phyloP scores from a whole-genome alignment of 768 basidiomycete species.

The Hydnomerulius pinastri region DNA sequence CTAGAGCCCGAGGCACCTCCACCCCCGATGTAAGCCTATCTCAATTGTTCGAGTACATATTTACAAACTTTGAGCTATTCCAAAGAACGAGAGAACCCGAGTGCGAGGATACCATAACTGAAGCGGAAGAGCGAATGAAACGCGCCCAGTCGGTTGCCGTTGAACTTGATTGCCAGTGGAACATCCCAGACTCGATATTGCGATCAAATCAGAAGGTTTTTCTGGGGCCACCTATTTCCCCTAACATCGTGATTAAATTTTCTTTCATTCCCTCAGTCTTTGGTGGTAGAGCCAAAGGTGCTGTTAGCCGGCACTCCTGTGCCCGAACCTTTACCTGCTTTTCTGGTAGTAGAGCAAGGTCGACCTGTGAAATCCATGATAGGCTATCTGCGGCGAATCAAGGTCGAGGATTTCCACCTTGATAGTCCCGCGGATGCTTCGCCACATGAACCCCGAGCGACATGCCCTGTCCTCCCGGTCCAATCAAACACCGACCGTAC shows the following conservation, averaged over 20 bases:
- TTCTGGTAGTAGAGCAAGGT: constrained; percentile 26
- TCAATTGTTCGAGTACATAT: not conserved
- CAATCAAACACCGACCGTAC: constrained; percentile 1
- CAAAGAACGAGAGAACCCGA: constrained; percentile 49
- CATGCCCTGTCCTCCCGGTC: constrained; percentile 20
- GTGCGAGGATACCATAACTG: constrained; percentile 45
- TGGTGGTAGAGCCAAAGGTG: constrained; percentile 11
- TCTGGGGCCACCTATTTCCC: not conserved
- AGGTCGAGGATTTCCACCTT: not conserved
- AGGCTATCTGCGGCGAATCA: not conserved
- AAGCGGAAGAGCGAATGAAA: constrained; percentile 44
- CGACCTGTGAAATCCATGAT: constrained; percentile 1
- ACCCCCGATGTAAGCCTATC: constrained; percentile 36
- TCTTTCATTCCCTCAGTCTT: constrained; percentile 9
- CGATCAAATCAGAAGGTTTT: constrained; percentile 21
- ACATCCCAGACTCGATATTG: constrained; percentile 19
- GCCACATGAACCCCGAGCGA: constrained; percentile 24
- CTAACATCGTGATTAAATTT: not conserved
- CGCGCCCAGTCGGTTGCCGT: constrained; percentile 44
- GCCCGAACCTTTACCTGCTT: constrained; percentile 10
- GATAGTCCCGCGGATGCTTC: constrained; percentile 9
- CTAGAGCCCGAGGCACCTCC: constrained; percentile 45
- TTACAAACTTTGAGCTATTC: not conserved
- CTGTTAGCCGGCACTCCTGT: not conserved
- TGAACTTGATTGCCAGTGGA: constrained; percentile 33